Evolutionary conservation across 805 yeast species (phyloP).

Genomic region (Kuraishia borneana): DNA sequence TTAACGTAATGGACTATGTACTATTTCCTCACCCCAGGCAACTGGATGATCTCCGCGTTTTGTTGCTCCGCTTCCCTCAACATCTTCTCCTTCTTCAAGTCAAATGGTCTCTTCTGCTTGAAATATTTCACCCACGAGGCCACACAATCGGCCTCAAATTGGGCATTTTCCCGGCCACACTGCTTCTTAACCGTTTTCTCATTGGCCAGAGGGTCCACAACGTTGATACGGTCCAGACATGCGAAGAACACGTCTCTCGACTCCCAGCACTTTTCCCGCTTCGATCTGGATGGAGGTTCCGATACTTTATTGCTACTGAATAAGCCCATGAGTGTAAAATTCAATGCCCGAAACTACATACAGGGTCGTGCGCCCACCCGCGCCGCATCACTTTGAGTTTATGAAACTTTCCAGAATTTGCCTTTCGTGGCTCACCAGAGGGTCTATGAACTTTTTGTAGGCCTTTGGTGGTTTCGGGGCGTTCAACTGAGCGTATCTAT

Average conservation of each 20-base stretch:
- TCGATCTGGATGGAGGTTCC: conserved; percentile 42
- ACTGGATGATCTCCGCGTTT: conserved; percentile 33
- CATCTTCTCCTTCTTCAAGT: conserved; percentile 56
- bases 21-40: conserved; percentile 10
- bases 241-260: conserved; percentile 68
- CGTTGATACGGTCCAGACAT: conserved; percentile 59
- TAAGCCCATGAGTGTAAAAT: too few relatives aligned
- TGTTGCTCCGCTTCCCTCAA: conserved; percentile 60
- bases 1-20: background rate
- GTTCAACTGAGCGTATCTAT: conserved; percentile 6
- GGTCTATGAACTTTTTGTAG: conserved; percentile 1
- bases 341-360: too few relatives aligned
- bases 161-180: conserved; percentile 47
- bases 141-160: conserved; percentile 67
- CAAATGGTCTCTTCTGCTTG: conserved; percentile 80
- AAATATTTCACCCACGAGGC: conserved; percentile 84
- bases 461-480: conserved; percentile 5
- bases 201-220: conserved; percentile 58
- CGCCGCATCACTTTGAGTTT: too few relatives aligned
- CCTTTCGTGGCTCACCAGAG: conserved; percentile 6
- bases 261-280: conserved; percentile 82
- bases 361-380: too few relatives aligned
- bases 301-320: conserved; percentile 21
- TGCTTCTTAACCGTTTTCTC: conserved; percentile 33
- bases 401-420: conserved; percentile 6